Evolutionary conservation across 176 grass and related monocot genomes (phyloP).

Genomic region (Tuctoria greenei): DNA sequence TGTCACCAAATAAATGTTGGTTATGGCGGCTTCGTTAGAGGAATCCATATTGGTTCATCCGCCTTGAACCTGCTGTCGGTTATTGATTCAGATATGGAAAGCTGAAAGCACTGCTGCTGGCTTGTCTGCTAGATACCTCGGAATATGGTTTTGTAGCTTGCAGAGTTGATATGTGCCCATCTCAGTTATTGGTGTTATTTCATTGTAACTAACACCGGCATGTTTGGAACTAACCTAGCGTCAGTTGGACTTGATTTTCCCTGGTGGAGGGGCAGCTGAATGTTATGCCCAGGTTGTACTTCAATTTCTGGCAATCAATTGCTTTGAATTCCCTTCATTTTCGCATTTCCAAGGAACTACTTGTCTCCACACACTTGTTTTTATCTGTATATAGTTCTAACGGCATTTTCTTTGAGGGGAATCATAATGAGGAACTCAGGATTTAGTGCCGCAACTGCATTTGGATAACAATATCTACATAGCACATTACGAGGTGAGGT

Average conservation of each 20-base stretch:
- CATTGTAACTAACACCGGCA: constrained; percentile 4
- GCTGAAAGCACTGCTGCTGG: constrained; percentile 32
- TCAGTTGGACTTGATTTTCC: background rate
- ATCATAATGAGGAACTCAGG: background rate
- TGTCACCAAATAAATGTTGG: constrained; percentile 80
- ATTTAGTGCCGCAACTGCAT: background rate
- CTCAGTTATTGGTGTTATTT: constrained; percentile 8
- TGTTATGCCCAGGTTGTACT: constrained; percentile 29
- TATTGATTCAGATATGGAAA: constrained; percentile 63
- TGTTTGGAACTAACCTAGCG: constrained; percentile 33
- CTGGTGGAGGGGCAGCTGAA: constrained; percentile 16
- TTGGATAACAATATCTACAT: too few species aligned
- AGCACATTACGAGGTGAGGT: too few species aligned
- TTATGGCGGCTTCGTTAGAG: constrained; percentile 80
- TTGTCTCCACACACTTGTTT: background rate
- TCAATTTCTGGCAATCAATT: background rate
- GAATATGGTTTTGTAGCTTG: constrained; percentile 11
- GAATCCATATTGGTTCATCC: constrained; percentile 81
- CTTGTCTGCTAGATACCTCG: background rate
- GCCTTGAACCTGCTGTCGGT: constrained; percentile 76
- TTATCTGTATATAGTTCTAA: background rate
- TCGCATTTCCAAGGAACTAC: background rate
- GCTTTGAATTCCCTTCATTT: background rate
- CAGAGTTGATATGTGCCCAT: background rate
- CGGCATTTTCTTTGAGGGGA: background rate